Conservation (phyloP, 768 basidiomycete genomes). For the Scleroderma bovista region DNA sequence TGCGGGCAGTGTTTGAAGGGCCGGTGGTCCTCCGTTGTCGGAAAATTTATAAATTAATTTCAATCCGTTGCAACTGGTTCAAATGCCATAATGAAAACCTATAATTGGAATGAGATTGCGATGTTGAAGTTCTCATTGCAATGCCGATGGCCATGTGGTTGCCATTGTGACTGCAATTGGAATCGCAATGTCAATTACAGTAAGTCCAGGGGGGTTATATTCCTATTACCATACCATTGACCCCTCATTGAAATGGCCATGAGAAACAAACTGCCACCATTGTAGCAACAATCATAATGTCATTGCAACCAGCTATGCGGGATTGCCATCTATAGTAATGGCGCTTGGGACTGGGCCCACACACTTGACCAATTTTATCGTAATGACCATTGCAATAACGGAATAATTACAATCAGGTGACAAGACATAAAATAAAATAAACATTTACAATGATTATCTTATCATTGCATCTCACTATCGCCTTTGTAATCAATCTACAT, state of each 20-base stretch:
- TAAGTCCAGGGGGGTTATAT: not conserved
- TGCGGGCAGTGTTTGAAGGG: too few species aligned
- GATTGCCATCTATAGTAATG: too few species aligned
- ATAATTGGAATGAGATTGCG: not conserved
- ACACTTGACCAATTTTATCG: too few species aligned
- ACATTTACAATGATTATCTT: too few species aligned
- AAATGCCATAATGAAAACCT: not conserved
- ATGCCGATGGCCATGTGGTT: not conserved
- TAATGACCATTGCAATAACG: not conserved
- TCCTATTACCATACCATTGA: not conserved
- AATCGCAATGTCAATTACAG: not conserved
- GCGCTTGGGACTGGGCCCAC: too few species aligned
- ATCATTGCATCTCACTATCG: too few species aligned
- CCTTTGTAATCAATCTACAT: too few species aligned
- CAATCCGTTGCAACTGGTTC: not conserved
- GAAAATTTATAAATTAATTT: not conserved
- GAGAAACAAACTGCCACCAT: not conserved
- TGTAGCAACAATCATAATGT: too few species aligned
- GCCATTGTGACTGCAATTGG: not conserved
- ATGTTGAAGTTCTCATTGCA: not conserved
- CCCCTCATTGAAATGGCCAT: not conserved
- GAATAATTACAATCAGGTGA: not conserved
- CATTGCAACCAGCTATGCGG: too few species aligned
- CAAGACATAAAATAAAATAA: too few species aligned
- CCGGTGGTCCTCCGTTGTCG: too few species aligned